Evolutionary conservation across 2,329 filamentous ascomycete genomes (phyloP).

Genomic region (Trichophyton benhamiae): DNA sequence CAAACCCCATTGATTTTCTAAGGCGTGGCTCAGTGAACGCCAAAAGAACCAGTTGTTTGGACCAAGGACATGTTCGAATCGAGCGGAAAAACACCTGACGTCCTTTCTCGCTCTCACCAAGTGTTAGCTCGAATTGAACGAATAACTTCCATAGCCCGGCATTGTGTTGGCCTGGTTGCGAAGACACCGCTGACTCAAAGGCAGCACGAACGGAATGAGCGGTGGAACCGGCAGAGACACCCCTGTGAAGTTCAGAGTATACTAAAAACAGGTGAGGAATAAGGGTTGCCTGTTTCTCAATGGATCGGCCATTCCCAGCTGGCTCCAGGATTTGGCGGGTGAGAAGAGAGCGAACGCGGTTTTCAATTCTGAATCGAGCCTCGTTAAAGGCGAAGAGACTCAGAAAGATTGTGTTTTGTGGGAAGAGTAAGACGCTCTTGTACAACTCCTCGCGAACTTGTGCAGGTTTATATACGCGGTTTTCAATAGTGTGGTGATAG

Average conservation of each 20-base stretch:
- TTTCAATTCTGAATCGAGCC: constrained; percentile 57
- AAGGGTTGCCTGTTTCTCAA: constrained; percentile 9
- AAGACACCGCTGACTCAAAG: constrained; percentile 41
- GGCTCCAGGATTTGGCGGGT: constrained; percentile 27
- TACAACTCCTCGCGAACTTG: constrained; percentile 52
- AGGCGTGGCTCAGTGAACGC: constrained; percentile 39
- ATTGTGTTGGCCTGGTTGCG: constrained; percentile 23
- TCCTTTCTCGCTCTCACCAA: constrained; percentile 28
- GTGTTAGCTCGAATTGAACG: constrained; percentile 37
- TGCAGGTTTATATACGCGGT: constrained; percentile 54
- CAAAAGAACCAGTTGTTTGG: constrained; percentile 46
- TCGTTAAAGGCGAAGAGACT: constrained; percentile 63
- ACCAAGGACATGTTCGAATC: constrained; percentile 49
- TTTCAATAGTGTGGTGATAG: constrained; percentile 50
- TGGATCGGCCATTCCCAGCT: constrained; percentile 15
- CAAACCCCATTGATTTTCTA: constrained; percentile 27
- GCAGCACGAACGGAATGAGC: constrained; percentile 42
- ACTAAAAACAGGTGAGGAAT: constrained; percentile 44
- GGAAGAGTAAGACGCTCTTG: constrained; percentile 52
- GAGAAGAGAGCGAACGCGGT: constrained; percentile 60
- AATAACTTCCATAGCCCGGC: constrained; percentile 42
- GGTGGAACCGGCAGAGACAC: constrained; percentile 34
- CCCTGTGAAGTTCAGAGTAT: constrained; percentile 40
- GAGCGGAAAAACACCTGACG: constrained; percentile 46
- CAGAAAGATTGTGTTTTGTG: constrained; percentile 64